Conservation (phyloP, 345 rosid genomes). For the Eucalyptus sp. region DNA sequence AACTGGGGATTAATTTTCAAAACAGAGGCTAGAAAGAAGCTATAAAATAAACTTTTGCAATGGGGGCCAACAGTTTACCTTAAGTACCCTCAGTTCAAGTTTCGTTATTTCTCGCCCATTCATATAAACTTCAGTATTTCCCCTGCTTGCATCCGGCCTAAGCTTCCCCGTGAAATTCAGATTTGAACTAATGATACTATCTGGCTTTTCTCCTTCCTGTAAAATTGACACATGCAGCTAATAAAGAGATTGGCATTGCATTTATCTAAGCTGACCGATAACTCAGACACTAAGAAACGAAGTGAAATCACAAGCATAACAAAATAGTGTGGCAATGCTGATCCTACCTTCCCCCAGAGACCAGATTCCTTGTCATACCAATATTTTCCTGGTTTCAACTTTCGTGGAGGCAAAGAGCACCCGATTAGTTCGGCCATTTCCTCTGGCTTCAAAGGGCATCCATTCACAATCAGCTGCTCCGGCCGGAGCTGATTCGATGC, state of each 20-base stretch:
- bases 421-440: constrained; percentile 83
- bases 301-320: neutral
- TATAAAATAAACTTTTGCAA: neutral
- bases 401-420: constrained; percentile 66
- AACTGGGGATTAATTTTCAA: neutral
- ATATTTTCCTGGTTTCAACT: constrained; percentile 87
- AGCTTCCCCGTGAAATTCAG: constrained; percentile 83
- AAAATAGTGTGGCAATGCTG: neutral
- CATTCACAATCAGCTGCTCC: constrained; percentile 85
- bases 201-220: constrained; percentile 97
- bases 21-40: neutral
- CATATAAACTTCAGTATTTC: constrained; percentile 81
- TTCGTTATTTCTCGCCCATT: constrained; percentile 94
- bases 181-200: constrained; percentile 72
- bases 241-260: neutral
- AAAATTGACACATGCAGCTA: constrained; percentile 5
- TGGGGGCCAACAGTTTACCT: constrained; percentile 23
- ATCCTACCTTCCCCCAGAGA: constrained; percentile 84
- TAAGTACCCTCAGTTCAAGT: constrained; percentile 70
- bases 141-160: constrained; percentile 64
- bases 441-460: constrained; percentile 68
- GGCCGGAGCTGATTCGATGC: constrained; percentile 91
- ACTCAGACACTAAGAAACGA: neutral
- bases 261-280: neutral
- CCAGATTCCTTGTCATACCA: constrained; percentile 99